phyloP scores from a whole-genome alignment of 2,329 filamentous ascomycete genomes.

The Penicillium digitatum region DNA sequence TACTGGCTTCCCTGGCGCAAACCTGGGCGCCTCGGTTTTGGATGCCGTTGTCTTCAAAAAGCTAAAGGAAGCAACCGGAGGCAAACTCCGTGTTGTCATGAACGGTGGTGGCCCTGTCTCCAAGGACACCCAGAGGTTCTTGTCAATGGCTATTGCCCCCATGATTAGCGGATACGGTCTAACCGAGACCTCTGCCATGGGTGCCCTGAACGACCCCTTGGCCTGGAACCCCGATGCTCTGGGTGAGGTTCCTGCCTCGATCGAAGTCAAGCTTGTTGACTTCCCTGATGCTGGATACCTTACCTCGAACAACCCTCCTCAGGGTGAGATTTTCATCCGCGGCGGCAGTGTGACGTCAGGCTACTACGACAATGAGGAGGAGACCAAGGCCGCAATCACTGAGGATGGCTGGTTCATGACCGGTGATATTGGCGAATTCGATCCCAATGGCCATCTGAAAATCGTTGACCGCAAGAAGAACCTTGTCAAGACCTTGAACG shows the following conservation, averaged over 20 bases:
- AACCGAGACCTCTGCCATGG: constrained; percentile 79
- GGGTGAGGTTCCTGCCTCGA: constrained; percentile 69
- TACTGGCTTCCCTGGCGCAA: constrained; percentile 48
- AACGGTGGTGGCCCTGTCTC: constrained; percentile 91
- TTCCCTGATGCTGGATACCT: constrained; percentile 84
- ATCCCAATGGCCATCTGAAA: constrained; percentile 70
- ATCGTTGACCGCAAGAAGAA: constrained; percentile 99
- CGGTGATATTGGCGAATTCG: constrained; percentile 90
- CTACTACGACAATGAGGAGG: constrained; percentile 82
- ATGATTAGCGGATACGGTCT: constrained; percentile 94
- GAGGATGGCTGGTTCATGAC: constrained; percentile 95
- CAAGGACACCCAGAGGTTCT: constrained; percentile 80
- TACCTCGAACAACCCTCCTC: constrained; percentile 68
- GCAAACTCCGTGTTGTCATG: constrained; percentile 81
- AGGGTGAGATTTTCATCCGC: constrained; percentile 89
- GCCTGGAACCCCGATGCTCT: constrained; percentile 75
- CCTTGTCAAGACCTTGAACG: constrained; percentile 88
- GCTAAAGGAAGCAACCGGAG: constrained; percentile 84
- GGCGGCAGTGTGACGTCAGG: constrained; percentile 69
- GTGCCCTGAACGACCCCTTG: constrained; percentile 62
- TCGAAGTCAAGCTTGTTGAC: constrained; percentile 90
- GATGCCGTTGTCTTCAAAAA: constrained; percentile 88
- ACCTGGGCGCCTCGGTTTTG: constrained; percentile 59
- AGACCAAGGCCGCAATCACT: constrained; percentile 74
- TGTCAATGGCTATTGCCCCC: constrained; percentile 86